Base-by-base conservation (phyloP, 2,329 filamentous ascomycete species). In the Canariomyces notabilis region DNA sequence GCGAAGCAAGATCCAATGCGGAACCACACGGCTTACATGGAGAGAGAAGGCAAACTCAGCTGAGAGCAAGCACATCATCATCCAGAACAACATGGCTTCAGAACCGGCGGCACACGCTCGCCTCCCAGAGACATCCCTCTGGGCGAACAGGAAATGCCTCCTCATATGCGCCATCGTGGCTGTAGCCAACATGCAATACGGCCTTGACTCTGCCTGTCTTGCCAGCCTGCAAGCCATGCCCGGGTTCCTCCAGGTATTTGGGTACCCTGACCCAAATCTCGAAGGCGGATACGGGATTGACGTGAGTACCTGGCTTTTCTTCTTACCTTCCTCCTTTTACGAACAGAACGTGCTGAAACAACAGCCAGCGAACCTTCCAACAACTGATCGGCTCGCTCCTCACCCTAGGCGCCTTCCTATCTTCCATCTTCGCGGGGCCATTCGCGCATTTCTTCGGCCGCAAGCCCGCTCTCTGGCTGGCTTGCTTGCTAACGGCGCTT, bases 321-420 rank as follows among this genome's bases (percentile, higher is more conserved):
- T 23, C 15, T 35, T 1, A 31, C 31, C 19, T 21, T 6, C 22
- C 22, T 26, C 22, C 22, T 11, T 11, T 6, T 26, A 26, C 6
- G 22, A 6, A 26, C 22, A 11, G 6, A 6, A 11, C 6, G 22
- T 26, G 22, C 6, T 15, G 15, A 35, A 6, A 8, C 36, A 19
- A 34, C 12, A 35, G 43, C 23, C 44, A 73, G 64, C 67, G 67
- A 15, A 74, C 69, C 0, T 72, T 75, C n/a, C 73, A 77, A 50
- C 70, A 72, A 51, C 65, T 77, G 2, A 76, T 77, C 52, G 68
- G 68, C n/a, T 76, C 72, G 1, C 63, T 77, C 12, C 61, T 77
- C 21, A 76, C 70, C 6, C 62, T 77, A 2, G 74, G 74, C 1
- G 69, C 72, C 2, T 75, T 76, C 52, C 44, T 75, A 14, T 74